These are phyloP conservation scores for Withania somnifera DNA, from an alignment of 305 asterid species.

Conservation along the genomic window DNA sequence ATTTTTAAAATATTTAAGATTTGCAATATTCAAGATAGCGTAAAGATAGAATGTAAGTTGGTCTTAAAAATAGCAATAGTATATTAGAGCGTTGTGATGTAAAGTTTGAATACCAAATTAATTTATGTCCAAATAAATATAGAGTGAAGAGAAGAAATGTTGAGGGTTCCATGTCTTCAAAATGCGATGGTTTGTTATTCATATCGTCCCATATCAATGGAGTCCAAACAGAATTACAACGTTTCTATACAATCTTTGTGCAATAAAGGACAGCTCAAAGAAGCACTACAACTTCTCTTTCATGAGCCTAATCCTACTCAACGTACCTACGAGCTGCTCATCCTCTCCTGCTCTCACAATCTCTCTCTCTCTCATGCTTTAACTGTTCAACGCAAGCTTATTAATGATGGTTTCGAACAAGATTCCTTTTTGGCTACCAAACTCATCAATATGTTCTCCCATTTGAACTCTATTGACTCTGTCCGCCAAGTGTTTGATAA, in stretches of 20 bases:
- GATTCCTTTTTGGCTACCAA: conserved; percentile 88
- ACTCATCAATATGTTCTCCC: conserved; percentile 53
- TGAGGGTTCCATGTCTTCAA: background rate
- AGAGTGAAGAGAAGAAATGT: no score
- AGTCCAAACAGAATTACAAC: conserved; percentile 25
- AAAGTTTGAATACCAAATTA: background rate
- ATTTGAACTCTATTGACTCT: conserved; percentile 31
- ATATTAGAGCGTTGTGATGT: background rate
- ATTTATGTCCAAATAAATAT: no score
- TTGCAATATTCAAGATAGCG: no score
- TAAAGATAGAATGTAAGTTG: no score
- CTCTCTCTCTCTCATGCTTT: conserved; percentile 38
- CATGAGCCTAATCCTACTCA: conserved; percentile 54
- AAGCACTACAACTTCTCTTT: conserved; percentile 56
- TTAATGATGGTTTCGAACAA: conserved; percentile 55
- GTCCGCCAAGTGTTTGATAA: conserved; percentile 83
- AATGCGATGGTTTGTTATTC: background rate
- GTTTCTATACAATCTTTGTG: conserved; percentile 66
- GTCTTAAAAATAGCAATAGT: background rate
- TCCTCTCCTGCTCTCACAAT: conserved; percentile 45
- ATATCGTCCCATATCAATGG: background rate
- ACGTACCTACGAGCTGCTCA: conserved; percentile 69
- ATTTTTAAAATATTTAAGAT: no score
- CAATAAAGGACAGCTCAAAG: conserved; percentile 58
- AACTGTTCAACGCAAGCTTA: conserved; percentile 38